Percentiles rank a stretch among this genome's conserved stretches.
Evolutionary conservation across 495 filamentous ascomycete genomes (phyloP).

Genomic region (Symbiotaphrina buchneri): DNA sequence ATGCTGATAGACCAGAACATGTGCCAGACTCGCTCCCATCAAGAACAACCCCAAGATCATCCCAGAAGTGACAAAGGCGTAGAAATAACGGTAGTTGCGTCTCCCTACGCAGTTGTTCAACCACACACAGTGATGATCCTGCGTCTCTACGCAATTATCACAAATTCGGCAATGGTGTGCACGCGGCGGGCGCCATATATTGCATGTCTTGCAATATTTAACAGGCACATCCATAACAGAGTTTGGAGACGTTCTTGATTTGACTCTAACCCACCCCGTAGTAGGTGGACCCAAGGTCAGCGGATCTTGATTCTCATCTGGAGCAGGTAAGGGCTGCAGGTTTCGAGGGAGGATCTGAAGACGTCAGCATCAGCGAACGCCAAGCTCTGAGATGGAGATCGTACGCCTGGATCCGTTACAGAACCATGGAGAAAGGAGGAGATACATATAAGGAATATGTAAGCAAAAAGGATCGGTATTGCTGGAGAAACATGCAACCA

Average conservation of each 20-base stretch:
- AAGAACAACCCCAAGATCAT: slow-evolving; percentile 61
- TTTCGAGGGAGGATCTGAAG: slow-evolving; percentile 66
- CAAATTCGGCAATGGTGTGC: slow-evolving; percentile 93
- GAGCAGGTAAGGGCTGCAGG: slow-evolving; percentile 38
- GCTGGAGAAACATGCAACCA: slow-evolving; percentile 84
- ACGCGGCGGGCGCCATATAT: slow-evolving; percentile 86
- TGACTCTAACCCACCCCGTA: slow-evolving; percentile 79
- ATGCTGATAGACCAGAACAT: slow-evolving; percentile 49
- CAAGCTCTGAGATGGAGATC: slow-evolving; percentile 12
- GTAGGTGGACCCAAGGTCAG: slow-evolving; percentile 59
- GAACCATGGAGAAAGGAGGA: slow-evolving; percentile 90
- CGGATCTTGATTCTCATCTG: slow-evolving; percentile 47
- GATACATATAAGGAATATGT: slow-evolving; percentile 70
- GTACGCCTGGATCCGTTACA: slow-evolving; percentile 74
- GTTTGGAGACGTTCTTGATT: slow-evolving; percentile 43
- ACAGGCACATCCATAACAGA: slow-evolving; percentile 91
- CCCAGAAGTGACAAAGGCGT: slow-evolving; percentile 57
- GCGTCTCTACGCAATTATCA: slow-evolving; percentile 91
- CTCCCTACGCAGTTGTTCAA: slow-evolving; percentile 96
- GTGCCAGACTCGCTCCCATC: slow-evolving; percentile 50
- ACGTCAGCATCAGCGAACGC: slow-evolving; percentile 6
- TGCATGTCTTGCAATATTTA: slow-evolving; percentile 94
- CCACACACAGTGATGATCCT: slow-evolving; percentile 98
- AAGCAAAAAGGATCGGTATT: slow-evolving; percentile 77
- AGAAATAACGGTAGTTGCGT: slow-evolving; percentile 96